Conservation (phyloP, 208 protist species). For the Trypanosoma mega region DNA sequence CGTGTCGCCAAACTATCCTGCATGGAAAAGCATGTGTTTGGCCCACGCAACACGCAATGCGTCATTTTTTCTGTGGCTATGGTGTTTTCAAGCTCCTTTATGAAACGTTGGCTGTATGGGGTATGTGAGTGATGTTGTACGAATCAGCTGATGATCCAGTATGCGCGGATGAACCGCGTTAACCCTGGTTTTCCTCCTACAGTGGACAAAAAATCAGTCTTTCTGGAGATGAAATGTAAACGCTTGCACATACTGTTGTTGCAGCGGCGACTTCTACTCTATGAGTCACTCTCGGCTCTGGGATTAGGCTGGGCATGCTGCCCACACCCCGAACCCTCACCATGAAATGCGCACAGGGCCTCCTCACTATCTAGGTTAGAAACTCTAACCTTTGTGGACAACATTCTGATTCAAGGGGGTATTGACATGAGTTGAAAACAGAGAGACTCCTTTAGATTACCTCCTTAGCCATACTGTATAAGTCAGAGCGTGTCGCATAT, state of each 20-base stretch:
- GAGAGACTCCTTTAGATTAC: background rate
- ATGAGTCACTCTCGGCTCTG: background rate
- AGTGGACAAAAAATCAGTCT: background rate
- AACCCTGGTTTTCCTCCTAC: background rate
- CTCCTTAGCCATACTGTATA: no score
- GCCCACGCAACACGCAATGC: background rate
- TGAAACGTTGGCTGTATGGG: background rate
- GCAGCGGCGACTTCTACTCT: background rate
- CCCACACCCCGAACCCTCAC: background rate
- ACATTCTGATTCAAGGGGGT: background rate
- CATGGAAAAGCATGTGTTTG: background rate
- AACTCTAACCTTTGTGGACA: background rate
- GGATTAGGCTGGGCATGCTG: background rate
- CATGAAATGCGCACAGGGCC: background rate
- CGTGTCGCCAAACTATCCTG: background rate
- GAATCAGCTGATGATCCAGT: background rate
- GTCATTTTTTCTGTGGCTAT: constrained; percentile 1
- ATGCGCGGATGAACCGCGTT: background rate
- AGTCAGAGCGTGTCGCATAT: no score
- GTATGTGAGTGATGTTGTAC: background rate
- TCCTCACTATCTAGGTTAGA: constrained; percentile 1
- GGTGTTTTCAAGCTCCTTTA: background rate
- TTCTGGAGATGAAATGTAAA: background rate
- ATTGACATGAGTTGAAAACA: background rate
- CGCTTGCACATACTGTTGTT: background rate